phyloP scores from a whole-genome alignment of 1,284 basidiomycete genomes.

The Sphaerobolus stellatus region DNA sequence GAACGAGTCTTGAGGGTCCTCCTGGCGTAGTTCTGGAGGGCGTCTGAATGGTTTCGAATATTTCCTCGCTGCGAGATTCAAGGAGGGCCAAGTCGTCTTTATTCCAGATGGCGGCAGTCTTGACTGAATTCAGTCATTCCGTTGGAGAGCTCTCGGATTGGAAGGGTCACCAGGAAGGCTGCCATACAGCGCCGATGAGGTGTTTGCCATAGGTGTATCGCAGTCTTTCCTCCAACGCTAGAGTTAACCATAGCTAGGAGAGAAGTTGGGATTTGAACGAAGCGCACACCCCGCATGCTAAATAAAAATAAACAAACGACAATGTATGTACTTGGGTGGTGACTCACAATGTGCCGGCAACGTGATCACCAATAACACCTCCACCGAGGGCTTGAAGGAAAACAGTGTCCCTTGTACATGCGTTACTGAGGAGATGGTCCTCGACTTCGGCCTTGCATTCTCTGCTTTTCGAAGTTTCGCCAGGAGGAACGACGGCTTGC shows the following conservation, averaged over 20 bases:
- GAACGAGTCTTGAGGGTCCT: conserved; percentile 69
- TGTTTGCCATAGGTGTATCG: conserved; percentile 98
- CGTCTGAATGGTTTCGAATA: conserved; percentile 79
- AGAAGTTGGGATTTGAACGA: conserved; percentile 96
- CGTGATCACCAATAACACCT: conserved; percentile 94
- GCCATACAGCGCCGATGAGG: conserved; percentile 97
- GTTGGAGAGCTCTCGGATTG: conserved; percentile 91
- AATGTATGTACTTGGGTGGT: neutral
- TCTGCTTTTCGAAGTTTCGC: conserved; percentile 90
- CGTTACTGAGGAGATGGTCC: conserved; percentile 87
- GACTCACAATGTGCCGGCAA: conserved; percentile 94
- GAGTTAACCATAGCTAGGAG: conserved; percentile 99
- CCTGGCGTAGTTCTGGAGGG: conserved; percentile 64
- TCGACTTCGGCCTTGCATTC: conserved; percentile 93
- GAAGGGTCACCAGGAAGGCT: conserved; percentile 97
- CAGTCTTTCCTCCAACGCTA: conserved; percentile 96
- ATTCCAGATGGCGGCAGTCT: conserved; percentile 98
- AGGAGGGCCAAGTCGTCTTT: conserved; percentile 83
- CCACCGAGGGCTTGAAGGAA: conserved; percentile 93
- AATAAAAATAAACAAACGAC: neutral
- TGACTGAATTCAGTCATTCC: conserved; percentile 99
- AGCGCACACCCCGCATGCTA: conserved; percentile 87
- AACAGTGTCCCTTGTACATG: conserved; percentile 92
- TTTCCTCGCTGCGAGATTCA: conserved; percentile 79
- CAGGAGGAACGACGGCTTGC: conserved; percentile 71